Conservation (phyloP, 352 stramenopile species). For the Albugo candida region DNA sequence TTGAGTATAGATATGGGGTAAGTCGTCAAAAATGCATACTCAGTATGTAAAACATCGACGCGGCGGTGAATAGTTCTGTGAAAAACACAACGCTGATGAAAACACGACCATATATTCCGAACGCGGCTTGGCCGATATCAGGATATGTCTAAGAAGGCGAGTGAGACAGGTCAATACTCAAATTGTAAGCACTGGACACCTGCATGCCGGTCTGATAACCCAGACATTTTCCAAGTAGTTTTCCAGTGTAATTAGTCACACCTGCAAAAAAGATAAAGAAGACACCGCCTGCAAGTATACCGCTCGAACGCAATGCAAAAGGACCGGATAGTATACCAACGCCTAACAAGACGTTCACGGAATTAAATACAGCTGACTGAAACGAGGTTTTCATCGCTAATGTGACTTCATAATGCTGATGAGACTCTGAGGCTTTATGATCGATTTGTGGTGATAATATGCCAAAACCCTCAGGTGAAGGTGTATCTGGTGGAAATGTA, state of each 20-base stretch:
- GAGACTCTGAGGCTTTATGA: constrained; percentile 15
- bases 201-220: constrained; percentile 66
- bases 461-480: constrained; percentile 11
- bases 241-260: constrained; percentile 75
- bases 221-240: constrained; percentile 61
- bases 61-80: constrained; percentile 58
- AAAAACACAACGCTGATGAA: constrained; percentile 69
- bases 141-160: constrained; percentile 31
- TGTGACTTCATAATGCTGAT: constrained; percentile 4
- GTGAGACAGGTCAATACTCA: neutral
- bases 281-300: constrained; percentile 37
- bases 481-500: no score
- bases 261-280: constrained; percentile 72
- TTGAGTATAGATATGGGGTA: neutral
- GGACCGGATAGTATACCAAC: constrained; percentile 69
- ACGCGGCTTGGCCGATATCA: constrained; percentile 66
- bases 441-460: constrained; percentile 24
- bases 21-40: constrained; percentile 18
- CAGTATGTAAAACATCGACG: constrained; percentile 59
- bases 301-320: constrained; percentile 61
- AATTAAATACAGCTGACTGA: constrained; percentile 60
- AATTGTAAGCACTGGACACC: constrained; percentile 6
- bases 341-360: constrained; percentile 73
- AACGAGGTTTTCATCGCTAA: constrained; percentile 39
- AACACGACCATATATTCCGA: constrained; percentile 42